Percentiles rank a stretch among this genome's conserved stretches.
phyloP scores from a whole-genome alignment of 2,329 filamentous ascomycete genomes.

The Colletotrichum euphorbiae region DNA sequence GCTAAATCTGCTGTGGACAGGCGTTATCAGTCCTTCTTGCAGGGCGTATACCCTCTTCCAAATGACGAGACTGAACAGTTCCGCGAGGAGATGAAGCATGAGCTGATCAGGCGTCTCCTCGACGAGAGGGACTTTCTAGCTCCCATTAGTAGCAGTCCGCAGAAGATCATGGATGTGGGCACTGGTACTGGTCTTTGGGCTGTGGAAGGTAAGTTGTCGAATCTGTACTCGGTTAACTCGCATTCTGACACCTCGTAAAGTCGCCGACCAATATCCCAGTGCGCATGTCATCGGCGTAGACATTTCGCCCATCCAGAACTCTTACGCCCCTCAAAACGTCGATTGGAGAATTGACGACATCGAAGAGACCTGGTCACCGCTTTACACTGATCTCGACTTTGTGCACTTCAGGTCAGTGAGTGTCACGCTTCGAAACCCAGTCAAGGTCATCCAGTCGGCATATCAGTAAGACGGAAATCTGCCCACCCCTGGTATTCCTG shows the following conservation, averaged over 20 bases:
- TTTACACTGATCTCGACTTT: conserved; percentile 59
- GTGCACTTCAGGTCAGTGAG: conserved; percentile 66
- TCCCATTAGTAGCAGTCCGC: conserved; percentile 57
- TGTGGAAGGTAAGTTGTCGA: conserved; percentile 56
- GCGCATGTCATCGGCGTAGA: conserved; percentile 60
- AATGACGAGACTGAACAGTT: conserved; percentile 64
- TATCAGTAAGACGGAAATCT: conserved; percentile 50
- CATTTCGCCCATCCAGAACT: conserved; percentile 57
- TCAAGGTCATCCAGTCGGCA: conserved; percentile 59
- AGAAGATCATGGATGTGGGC: conserved; percentile 63
- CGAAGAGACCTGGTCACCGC: conserved; percentile 49
- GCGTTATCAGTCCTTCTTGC: conserved; percentile 61
- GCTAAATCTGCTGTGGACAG: conserved; percentile 46
- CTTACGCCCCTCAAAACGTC: conserved; percentile 67
- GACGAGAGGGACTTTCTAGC: conserved; percentile 55
- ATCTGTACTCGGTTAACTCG: conserved; percentile 4
- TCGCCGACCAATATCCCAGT: conserved; percentile 58
- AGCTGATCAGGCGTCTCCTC: conserved; percentile 60
- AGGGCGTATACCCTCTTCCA: conserved; percentile 62
- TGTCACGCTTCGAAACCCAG: conserved; percentile 63
- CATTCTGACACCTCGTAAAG: conserved; percentile 44
- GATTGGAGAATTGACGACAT: conserved; percentile 63
- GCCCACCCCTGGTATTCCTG: not conserved
- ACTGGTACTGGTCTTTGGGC: conserved; percentile 68
- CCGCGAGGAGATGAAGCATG: conserved; percentile 62